Percentiles rank a stretch among this genome's conserved stretches.
These are phyloP conservation scores for Solanum habrochaites DNA, from an alignment of 257 asterid species.

Conservation along the genomic window DNA sequence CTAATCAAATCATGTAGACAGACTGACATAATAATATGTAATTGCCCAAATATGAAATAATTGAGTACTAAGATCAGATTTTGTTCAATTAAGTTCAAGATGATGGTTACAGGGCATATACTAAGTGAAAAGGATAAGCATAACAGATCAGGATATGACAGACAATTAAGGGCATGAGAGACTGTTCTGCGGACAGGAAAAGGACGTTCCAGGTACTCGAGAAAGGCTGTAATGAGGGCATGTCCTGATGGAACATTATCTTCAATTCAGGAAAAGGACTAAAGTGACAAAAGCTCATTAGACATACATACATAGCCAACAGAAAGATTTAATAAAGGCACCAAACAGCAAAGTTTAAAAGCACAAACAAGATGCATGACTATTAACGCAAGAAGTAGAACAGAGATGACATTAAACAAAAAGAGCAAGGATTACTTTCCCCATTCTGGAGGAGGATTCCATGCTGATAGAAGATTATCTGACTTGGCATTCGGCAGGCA, in stretches of 20 bases:
- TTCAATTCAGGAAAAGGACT: not conserved
- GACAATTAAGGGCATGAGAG: not conserved
- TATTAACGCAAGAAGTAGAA: not conserved
- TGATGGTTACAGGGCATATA: not conserved
- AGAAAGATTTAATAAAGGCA: not conserved
- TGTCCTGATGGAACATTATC: not conserved
- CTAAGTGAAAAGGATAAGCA: not conserved
- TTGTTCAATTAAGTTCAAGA: not conserved
- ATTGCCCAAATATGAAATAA: not conserved
- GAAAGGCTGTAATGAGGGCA: not conserved
- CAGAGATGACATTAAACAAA: not conserved
- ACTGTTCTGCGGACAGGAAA: not conserved
- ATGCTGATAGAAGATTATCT: constrained; percentile 91
- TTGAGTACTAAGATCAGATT: not conserved
- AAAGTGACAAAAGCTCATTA: not conserved
- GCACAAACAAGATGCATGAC: not conserved
- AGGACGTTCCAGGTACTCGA: not conserved
- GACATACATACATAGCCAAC: not conserved
- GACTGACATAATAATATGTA: not conserved
- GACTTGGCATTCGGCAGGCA: constrained; percentile 91
- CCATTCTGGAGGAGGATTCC: constrained; percentile 99
- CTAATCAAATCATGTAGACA: not conserved
- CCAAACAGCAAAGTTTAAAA: not conserved
- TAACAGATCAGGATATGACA: not conserved
- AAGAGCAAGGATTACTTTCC: constrained; percentile 63